Evolutionary conservation across 805 yeast species (phyloP), one percentile per base, ranked within the genome.

Genomic region (Ogataea thermomethanolica): DNA sequence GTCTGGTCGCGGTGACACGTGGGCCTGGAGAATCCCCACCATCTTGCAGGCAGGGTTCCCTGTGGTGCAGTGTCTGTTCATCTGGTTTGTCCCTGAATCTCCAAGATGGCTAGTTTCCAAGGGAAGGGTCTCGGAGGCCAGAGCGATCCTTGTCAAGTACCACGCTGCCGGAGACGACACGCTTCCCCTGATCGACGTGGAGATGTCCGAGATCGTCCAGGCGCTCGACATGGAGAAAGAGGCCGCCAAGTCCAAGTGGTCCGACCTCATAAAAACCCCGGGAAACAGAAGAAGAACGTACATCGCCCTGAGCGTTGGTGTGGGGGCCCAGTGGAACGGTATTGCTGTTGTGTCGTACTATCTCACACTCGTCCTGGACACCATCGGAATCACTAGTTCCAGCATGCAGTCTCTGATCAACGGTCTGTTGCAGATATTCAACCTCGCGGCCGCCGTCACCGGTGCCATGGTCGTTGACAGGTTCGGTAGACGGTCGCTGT

Each of bases 11-110:
- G 40, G 46, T 7, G 48, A 50, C 32, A 53, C 61, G 27, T 68
- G 70, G 66, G 61, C 70, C 21, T 77, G 81, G 81, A 72, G 77
- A 59, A 61, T 76, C 39, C 82, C 83, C 28, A 65, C 78, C 9
- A 66, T 66, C 36, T 44, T 77, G 29, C 83, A 78, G 58, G 75
- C 71, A 29, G 52, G 64, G 12, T 60, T 71, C 46, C 79, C 82
- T 2, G 17, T 67, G 3, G 12, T 70, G 17, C 78, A 73, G 51
- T 15, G 65, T 8, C 3, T 46, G 3, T 51, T 66, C 21, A 44
- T 70, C 32, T 67, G 30, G 25, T 49, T 64, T 54, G 49, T 66
- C 34, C 77, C 76, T 2, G 75, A 70, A 54, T 59, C 67, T n/a
- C 75, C 75, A 45, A 58, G 75, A 52, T 70, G 48, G 55, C 61